Percentiles rank a stretch among this genome's conserved stretches.
phyloP scores from a whole-genome alignment of 2,329 filamentous ascomycete genomes.

The Trichophyton benhamiae region DNA sequence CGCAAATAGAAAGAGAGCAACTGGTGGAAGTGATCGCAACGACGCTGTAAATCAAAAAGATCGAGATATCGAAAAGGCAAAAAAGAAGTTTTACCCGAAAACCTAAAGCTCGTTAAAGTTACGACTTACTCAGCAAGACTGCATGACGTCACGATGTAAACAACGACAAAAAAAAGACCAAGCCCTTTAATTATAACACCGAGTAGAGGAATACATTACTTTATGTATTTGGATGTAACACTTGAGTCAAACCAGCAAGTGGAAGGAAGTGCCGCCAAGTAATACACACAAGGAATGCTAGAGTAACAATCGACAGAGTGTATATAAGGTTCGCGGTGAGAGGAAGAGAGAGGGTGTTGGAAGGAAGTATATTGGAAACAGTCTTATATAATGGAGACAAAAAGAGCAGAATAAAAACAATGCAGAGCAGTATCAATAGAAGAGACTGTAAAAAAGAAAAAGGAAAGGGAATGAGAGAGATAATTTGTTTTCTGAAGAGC shows the following conservation, averaged over 20 bases:
- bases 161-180: neutral
- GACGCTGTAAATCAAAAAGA: neutral
- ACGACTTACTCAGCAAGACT: neutral
- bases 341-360: neutral
- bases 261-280: neutral
- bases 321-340: constrained; percentile 8
- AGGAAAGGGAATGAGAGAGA: neutral
- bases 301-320: neutral
- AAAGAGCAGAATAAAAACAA: neutral
- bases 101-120: neutral
- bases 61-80: neutral
- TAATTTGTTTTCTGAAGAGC: constrained; percentile 1
- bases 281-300: neutral
- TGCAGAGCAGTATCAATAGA: neutral
- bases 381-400: constrained; percentile 1
- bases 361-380: neutral
- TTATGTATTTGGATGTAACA: constrained; percentile 2
- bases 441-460: neutral
- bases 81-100: neutral
- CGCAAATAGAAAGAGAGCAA: constrained; percentile 11
- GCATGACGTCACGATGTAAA: constrained; percentile 1
- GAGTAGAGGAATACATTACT: neutral
- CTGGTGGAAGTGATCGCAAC: neutral
- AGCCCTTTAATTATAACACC: neutral
- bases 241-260: neutral